These are phyloP conservation scores for Tolypocladium paradoxum DNA, from an alignment of 2,329 filamentous ascomycete genomes.

Conservation along the genomic window DNA sequence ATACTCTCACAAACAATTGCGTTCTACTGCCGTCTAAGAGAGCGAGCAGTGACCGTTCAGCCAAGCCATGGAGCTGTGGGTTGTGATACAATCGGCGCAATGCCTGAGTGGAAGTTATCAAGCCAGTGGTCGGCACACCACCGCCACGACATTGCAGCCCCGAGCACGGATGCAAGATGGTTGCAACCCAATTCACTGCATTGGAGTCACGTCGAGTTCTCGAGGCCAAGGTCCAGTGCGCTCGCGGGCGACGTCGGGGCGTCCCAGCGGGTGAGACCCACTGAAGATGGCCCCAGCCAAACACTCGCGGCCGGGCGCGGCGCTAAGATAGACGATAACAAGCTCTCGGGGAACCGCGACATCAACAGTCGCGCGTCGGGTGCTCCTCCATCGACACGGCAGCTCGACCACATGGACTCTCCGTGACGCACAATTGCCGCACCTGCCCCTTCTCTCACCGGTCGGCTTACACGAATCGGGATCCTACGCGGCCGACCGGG, in stretches of 20 bases:
- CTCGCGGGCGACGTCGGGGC: not conserved
- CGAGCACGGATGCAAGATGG: no score
- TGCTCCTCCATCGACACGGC: not conserved
- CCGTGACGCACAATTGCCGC: not conserved
- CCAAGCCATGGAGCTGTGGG: no score
- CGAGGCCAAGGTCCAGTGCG: not conserved
- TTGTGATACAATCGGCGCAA: no score
- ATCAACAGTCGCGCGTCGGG: not conserved
- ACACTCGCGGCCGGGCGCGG: not conserved
- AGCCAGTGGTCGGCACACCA: no score
- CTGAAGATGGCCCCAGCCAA: not conserved
- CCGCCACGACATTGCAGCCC: no score
- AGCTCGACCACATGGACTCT: not conserved
- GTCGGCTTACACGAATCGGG: not conserved
- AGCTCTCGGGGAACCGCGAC: not conserved
- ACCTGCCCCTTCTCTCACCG: not conserved
- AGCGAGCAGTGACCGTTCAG: not conserved
- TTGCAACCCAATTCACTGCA: no score
- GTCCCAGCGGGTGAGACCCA: not conserved
- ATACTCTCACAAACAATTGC: no score
- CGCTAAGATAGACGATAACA: constrained; percentile 1
- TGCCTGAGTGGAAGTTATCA: no score
- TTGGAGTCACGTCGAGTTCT: not conserved
- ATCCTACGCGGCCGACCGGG: not conserved
- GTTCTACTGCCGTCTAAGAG: not conserved